Conservation (phyloP, 1,284 basidiomycete species). For the Marasmius oreades region DNA sequence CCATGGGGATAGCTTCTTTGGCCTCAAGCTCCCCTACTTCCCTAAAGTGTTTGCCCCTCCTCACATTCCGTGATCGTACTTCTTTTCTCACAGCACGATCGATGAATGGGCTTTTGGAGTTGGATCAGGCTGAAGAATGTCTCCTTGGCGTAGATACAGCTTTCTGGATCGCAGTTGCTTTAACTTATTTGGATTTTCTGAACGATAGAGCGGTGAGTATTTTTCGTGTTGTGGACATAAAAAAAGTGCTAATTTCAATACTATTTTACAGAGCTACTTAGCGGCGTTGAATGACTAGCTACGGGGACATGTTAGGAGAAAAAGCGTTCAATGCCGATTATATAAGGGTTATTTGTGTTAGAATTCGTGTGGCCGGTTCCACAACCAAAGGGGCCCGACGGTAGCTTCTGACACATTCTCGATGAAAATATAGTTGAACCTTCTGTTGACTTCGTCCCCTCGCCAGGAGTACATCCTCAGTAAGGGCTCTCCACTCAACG, state of each 20-base stretch:
- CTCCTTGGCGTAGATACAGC: conserved; percentile 66
- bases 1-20: conserved; percentile 19
- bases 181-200: conserved; percentile 73
- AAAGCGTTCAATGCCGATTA: neutral
- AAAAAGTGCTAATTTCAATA: too few relatives aligned
- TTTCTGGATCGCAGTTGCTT: conserved; percentile 71
- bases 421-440: too few relatives aligned
- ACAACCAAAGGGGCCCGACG: too few relatives aligned
- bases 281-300: conserved; percentile 7
- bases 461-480: too few relatives aligned
- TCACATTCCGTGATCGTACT: conserved; percentile 69
- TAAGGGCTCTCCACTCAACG: too few relatives aligned
- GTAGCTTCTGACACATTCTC: too few relatives aligned
- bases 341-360: neutral
- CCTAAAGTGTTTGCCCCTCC: conserved; percentile 30
- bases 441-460: too few relatives aligned
- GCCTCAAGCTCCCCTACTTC: conserved; percentile 11
- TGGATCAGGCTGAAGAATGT: conserved; percentile 54
- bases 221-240: too few relatives aligned
- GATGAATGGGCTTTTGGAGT: conserved; percentile 57
- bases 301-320: neutral
- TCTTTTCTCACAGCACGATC: conserved; percentile 58
- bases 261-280: too few relatives aligned
- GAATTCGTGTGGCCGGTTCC: too few relatives aligned
- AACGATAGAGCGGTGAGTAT: conserved; percentile 67